Conservation (phyloP, 2,329 filamentous ascomycete genomes). For the Emmonsiellopsis sp. region DNA sequence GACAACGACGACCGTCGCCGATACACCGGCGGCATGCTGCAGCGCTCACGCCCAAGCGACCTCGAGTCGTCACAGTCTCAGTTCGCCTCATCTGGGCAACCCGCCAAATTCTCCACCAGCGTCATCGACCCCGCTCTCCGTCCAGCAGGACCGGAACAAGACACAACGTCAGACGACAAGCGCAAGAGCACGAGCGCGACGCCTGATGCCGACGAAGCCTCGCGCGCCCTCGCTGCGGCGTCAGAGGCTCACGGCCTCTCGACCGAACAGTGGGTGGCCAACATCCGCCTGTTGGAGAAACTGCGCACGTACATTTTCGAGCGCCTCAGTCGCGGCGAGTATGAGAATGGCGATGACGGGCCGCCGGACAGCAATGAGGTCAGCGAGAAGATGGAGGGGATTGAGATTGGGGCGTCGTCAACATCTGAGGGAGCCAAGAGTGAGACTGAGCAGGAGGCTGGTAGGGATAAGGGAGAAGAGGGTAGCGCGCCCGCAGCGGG, state of each 20-base stretch:
- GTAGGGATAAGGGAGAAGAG: constrained; percentile 13
- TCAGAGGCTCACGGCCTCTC: background rate
- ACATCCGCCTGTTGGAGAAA: constrained; percentile 55
- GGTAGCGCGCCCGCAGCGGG: constrained; percentile 1
- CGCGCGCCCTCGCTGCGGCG: constrained; percentile 13
- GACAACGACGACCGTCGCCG: constrained; percentile 52
- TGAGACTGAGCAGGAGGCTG: constrained; percentile 7
- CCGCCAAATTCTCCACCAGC: constrained; percentile 25
- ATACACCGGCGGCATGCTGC: constrained; percentile 53
- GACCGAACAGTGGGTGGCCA: constrained; percentile 54
- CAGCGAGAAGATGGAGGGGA: constrained; percentile 3
- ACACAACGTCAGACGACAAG: background rate
- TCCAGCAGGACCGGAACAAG: constrained; percentile 8
- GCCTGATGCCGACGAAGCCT: constrained; percentile 23
- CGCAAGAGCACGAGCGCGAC: constrained; percentile 12
- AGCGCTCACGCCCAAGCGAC: constrained; percentile 41
- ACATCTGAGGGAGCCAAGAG: background rate
- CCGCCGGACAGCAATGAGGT: constrained; percentile 30
- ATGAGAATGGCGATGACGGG: constrained; percentile 19
- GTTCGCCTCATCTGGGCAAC: background rate
- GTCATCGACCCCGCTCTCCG: constrained; percentile 37
- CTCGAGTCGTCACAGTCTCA: constrained; percentile 9
- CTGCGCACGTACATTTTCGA: constrained; percentile 50
- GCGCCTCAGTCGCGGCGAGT: constrained; percentile 46
- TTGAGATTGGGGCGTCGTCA: background rate